Base-by-base conservation (phyloP, 208 protist genomes). In the Eutreptiella sp. region DNA sequence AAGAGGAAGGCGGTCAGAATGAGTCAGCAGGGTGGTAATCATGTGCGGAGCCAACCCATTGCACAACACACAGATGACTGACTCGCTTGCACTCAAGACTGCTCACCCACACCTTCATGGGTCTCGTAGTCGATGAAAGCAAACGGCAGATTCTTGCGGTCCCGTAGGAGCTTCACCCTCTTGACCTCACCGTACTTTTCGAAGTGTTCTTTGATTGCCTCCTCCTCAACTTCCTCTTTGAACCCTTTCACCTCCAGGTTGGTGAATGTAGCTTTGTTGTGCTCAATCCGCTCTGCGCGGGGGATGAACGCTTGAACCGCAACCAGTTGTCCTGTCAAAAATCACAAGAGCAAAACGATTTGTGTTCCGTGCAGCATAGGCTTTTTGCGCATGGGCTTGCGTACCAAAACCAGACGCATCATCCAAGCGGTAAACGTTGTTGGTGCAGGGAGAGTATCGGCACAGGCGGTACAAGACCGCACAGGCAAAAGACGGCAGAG, bases 161-260 rank as follows among this genome's bases (percentile, higher is more conserved):
- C 84, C 63, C 84, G 89, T 72, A 83, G 83, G 0, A 81, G 72
- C 14, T 77, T 80, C 23, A 81, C 81, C n/a, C 83, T 93, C 35
- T 83, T 93, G 69, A 98, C 93, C 39, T 79, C 77, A 55, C 96
- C 96, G 72, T 88, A 96, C 69, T 87, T 82, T 16, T 67, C 59
- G 57, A 98, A 97, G 50, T 94, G 80, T 53, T 95, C 87, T 47
- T 81, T 81, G 35, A 98, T 84, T 28, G 89, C 54, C 1, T 91
- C 88, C 64, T 92, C 88, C 59, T 79, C 77, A 31, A 94, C 81
- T 27, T 68, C 80, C 3, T 85, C 84, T 46, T 88, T 72, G 14
- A 99, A 78, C 76, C 96, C 90, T 81, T 99, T 98, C 53, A 98
- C 89, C 80, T 95, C 99, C 23, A 98, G 80, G 74, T 99, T 99